Conservation (phyloP, 2,329 filamentous ascomycete species). For the Colletotrichum endophyticum region DNA sequence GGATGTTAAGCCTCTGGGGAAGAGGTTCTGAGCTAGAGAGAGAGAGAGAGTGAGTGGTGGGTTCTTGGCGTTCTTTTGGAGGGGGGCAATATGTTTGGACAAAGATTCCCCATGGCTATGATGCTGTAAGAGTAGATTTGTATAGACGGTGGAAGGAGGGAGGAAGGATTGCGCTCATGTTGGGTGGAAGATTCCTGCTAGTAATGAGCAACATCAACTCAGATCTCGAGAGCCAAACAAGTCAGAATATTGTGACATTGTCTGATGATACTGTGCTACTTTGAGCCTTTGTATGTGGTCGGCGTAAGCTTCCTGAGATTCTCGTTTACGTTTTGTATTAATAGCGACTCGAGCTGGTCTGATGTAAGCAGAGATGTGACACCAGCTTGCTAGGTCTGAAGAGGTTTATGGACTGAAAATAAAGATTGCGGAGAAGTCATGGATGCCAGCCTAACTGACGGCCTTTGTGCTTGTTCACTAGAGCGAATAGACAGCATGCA, state of each 20-base stretch:
- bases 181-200: background rate
- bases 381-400: no score
- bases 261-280: background rate
- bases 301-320: background rate
- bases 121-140: background rate
- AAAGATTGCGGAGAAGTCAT: no score
- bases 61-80: background rate
- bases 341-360: background rate
- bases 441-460: no score
- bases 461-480: no score
- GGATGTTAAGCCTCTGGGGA: background rate
- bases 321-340: rapidly evolving
- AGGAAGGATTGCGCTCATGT: no score
- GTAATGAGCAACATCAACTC: background rate
- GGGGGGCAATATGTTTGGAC: background rate
- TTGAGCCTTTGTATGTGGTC: background rate
- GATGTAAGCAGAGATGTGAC: no score
- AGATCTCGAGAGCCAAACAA: background rate
- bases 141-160: background rate
- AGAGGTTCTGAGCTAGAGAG: background rate
- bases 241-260: background rate
- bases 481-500: no score
- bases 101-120: background rate
- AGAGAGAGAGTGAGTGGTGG: no score
- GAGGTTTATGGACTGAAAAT: no score